Conservation (phyloP, 768 basidiomycete species). For the Leccinum incarnatum region DNA sequence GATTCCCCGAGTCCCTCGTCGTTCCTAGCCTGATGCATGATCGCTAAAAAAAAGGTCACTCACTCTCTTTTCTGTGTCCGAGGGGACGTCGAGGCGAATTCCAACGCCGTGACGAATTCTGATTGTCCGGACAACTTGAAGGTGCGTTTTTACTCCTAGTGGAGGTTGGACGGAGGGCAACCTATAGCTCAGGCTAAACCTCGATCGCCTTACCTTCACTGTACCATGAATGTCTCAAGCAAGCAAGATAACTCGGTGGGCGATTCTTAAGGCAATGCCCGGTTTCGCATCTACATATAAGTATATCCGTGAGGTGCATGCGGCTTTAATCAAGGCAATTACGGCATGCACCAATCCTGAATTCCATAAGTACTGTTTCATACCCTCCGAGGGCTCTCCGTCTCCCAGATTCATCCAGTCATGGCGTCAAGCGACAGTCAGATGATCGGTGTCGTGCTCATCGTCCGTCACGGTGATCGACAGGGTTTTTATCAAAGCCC, state of each 20-base stretch:
- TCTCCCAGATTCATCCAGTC: background rate
- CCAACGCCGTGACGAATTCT: background rate
- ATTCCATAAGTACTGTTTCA: too few species aligned
- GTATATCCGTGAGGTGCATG: background rate
- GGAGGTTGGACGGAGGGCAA: background rate
- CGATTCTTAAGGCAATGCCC: background rate
- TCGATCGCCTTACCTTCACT: background rate
- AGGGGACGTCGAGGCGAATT: background rate
- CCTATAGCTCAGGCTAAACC: background rate
- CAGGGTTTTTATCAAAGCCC: slow-evolving; percentile 66
- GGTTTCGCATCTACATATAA: background rate
- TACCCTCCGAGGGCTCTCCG: background rate
- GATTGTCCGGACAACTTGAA: background rate
- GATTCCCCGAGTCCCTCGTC: background rate
- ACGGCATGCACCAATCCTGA: background rate
- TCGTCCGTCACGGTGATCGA: slow-evolving; percentile 61
- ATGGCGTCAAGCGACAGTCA: slow-evolving; percentile 26
- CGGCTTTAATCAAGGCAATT: background rate
- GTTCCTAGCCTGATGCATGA: background rate
- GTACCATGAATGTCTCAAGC: background rate
- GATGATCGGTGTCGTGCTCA: slow-evolving; percentile 54
- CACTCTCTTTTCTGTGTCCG: background rate
- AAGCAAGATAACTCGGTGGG: background rate
- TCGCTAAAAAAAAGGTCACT: background rate
- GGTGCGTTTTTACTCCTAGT: background rate